Base-by-base conservation (phyloP, 305 asterid genomes). In the Coffea humblotiana region DNA sequence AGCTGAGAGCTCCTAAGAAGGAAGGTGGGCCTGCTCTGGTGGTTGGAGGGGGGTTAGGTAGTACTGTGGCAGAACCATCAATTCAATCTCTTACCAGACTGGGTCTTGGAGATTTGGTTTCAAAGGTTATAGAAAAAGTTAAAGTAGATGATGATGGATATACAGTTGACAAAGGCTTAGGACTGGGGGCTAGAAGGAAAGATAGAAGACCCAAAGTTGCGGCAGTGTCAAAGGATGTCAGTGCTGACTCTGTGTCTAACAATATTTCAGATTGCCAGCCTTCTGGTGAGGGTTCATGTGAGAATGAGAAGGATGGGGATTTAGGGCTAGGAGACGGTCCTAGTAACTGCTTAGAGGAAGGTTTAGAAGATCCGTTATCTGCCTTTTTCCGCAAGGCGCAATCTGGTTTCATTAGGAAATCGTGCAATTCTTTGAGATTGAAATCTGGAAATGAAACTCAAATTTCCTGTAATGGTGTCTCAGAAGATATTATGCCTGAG, bases 1-100 rank as follows among this genome's bases (percentile, higher is more conserved):
- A 94, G 86, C 85, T 94, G 90, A 91, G 85, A 91, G 97, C 85
- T 79, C 94, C 98, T 16, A 94, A 89, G 82, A 92, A 88, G 89
- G 87, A 82, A 75, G 85, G 79, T 78, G 90, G 89, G 76, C 81
- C 85, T 85, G 87, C 80, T 43, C 78, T 80, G 37, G 80, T 43
- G 11, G 85, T 77, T 72, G 86, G 60, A 73, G 88, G 81, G 82
- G 85, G 74, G 78, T 71, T 81, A 78, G 72, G 81, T 78, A 71
- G 79, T 81, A 72, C 76, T 70, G 69, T 77, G 76, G 82, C 70
- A 48, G 90, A 82, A 85, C 75, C 84, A 29, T 78, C 83, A 6
- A 77, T 76, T 78, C 86, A 77, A 35, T 81, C 88, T 86, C 83
- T 80, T 63, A 45, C 77, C 45, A 91, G 47, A 79, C 71, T 18